These are phyloP conservation scores for Naganishia vishniacii DNA, from an alignment of 768 basidiomycete species.

Conservation along the genomic window DNA sequence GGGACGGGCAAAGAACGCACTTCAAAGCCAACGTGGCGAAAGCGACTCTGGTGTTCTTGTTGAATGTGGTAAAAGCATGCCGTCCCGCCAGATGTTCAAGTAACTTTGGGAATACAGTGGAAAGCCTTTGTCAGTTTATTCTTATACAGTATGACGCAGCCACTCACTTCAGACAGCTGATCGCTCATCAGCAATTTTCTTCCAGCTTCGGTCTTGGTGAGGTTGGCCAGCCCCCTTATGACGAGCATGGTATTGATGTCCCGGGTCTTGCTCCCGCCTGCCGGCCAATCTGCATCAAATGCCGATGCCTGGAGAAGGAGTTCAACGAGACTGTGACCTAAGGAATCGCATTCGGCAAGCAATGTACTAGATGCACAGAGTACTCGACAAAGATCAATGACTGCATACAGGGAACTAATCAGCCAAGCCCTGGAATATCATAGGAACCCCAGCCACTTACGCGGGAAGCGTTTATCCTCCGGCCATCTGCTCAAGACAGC, in stretches of 20 bases:
- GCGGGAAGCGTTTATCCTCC: constrained; percentile 44
- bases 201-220: constrained; percentile 55
- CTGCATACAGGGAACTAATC: constrained; percentile 49
- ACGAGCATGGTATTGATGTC: constrained; percentile 81
- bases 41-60: constrained; percentile 63
- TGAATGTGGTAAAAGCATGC: constrained; percentile 25
- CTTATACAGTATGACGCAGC: not conserved
- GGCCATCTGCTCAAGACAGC: constrained; percentile 36
- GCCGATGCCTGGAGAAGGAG: constrained; percentile 65
- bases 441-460: constrained; percentile 28
- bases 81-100: constrained; percentile 24
- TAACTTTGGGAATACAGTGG: constrained; percentile 1
- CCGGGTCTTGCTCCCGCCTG: constrained; percentile 61
- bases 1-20: constrained; percentile 54
- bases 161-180: constrained; percentile 32
- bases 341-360: constrained; percentile 50
- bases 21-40: constrained; percentile 80
- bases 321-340: constrained; percentile 57
- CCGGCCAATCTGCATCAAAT: constrained; percentile 58
- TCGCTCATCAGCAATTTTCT: constrained; percentile 29
- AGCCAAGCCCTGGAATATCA: not conserved
- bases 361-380: constrained; percentile 61
- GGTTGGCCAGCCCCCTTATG: constrained; percentile 73
- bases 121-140: constrained; percentile 23
- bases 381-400: constrained; percentile 78